phyloP scores from a whole-genome alignment of 306 rosid species.

The Vigna nakashimae region DNA sequence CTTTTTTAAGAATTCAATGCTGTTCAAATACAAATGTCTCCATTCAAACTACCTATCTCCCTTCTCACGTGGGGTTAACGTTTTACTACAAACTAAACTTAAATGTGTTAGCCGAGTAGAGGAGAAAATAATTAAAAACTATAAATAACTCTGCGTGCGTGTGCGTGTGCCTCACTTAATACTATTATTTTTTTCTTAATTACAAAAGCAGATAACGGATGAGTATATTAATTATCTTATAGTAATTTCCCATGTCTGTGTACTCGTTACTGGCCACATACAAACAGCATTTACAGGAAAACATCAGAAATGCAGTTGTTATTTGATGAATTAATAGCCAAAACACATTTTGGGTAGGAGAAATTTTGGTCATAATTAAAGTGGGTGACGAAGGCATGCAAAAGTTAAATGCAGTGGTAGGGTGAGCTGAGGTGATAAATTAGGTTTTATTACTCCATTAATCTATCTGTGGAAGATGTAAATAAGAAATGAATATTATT shows the following conservation, averaged over 20 bases:
- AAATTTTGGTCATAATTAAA: conserved; percentile 21
- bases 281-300: background rate
- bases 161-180: background rate
- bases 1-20: background rate
- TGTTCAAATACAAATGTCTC: background rate
- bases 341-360: background rate
- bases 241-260: background rate
- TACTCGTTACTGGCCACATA: background rate
- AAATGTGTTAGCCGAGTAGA: background rate
- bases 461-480: too few species aligned
- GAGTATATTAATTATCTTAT: background rate
- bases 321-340: background rate
- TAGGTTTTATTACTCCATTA: background rate
- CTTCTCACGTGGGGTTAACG: background rate
- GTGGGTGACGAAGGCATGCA: conserved; percentile 5
- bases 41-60: background rate
- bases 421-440: conserved; percentile 41
- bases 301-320: background rate
- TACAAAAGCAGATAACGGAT: background rate
- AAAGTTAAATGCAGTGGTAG: conserved; percentile 19
- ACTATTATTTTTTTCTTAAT: background rate
- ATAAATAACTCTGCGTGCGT: background rate
- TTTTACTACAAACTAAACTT: background rate
- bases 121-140: background rate
- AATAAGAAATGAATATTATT: background rate